Percentiles rank a stretch among this genome's conserved stretches.
Conservation (phyloP, 2,329 filamentous ascomycete genomes). For the Fusarium sp. region DNA sequence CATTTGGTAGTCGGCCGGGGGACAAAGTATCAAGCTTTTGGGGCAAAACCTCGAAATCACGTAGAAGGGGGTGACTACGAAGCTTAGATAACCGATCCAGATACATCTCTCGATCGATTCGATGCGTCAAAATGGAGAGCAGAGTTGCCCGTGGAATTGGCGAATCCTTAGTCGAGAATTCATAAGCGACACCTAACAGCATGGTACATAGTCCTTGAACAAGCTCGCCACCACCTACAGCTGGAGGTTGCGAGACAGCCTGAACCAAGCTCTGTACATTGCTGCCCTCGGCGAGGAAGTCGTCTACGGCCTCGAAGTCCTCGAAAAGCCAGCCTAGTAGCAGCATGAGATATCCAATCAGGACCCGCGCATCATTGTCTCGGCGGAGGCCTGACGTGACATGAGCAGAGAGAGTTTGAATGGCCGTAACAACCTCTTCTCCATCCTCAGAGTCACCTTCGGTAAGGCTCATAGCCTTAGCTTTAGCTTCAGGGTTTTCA, state of each 20-base stretch:
- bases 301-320: slow-evolving; percentile 88
- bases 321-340: slow-evolving; percentile 92
- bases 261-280: slow-evolving; percentile 89
- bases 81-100: slow-evolving; percentile 82
- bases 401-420: slow-evolving; percentile 87
- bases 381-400: slow-evolving; percentile 81
- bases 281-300: slow-evolving; percentile 91
- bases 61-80: slow-evolving; percentile 78
- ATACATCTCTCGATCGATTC: slow-evolving; percentile 86
- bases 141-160: slow-evolving; percentile 84
- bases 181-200: slow-evolving; percentile 88
- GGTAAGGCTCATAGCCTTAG: slow-evolving; percentile 79
- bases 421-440: slow-evolving; percentile 93
- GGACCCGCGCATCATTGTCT: slow-evolving; percentile 78
- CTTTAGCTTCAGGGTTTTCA: slow-evolving; percentile 82
- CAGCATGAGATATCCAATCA: slow-evolving; percentile 88
- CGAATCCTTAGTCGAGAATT: slow-evolving; percentile 97
- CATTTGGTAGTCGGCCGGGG: slow-evolving; percentile 70
- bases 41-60: slow-evolving; percentile 88
- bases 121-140: slow-evolving; percentile 78
- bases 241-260: slow-evolving; percentile 67
- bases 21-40: slow-evolving; percentile 67
- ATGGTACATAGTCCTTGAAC: slow-evolving; percentile 85
- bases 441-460: slow-evolving; percentile 90
- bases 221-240: slow-evolving; percentile 69